These are phyloP conservation scores for Echinosophora koreensis DNA, from an alignment of 306 rosid species.

Conservation along the genomic window DNA sequence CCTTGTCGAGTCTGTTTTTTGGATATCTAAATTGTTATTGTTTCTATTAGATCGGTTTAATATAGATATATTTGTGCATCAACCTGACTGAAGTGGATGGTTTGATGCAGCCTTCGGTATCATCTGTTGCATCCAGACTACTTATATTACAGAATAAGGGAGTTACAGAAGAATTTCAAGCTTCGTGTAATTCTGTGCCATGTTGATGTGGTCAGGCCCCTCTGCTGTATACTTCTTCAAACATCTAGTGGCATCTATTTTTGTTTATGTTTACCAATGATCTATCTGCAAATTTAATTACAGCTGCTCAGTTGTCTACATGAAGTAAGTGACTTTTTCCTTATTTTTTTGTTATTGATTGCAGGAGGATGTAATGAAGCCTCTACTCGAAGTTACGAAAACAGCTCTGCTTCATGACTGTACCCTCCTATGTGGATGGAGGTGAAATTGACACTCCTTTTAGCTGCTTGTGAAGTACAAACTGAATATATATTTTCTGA, in stretches of 20 bases:
- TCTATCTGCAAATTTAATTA: conserved; percentile 16
- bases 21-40: neutral
- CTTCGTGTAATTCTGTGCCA: conserved; percentile 90
- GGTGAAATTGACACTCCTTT: conserved; percentile 58
- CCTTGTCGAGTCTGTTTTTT: conserved; percentile 3
- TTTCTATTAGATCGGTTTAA: conserved; percentile 22
- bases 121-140: conserved; percentile 97
- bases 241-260: conserved; percentile 4
- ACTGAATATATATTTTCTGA: conserved; percentile 33
- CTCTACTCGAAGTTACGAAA: conserved; percentile 95
- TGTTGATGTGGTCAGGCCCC: conserved; percentile 87
- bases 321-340: conserved; percentile 36
- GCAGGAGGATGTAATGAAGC: conserved; percentile 95
- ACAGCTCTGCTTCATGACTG: conserved; percentile 97
- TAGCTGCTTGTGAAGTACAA: conserved; percentile 38
- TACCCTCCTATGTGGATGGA: conserved; percentile 93
- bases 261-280: conserved; percentile 31
- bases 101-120: conserved; percentile 91
- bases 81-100: conserved; percentile 37
- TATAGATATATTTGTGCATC: conserved; percentile 20
- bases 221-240: conserved; percentile 20
- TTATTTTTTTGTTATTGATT: conserved; percentile 42
- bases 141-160: conserved; percentile 87
- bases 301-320: neutral
- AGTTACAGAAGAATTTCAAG: conserved; percentile 92